Percentiles rank a stretch among this genome's conserved stretches.
Evolutionary conservation across 2,329 filamentous ascomycete genomes (phyloP).

Genomic region (Aspergillus cejpii): DNA sequence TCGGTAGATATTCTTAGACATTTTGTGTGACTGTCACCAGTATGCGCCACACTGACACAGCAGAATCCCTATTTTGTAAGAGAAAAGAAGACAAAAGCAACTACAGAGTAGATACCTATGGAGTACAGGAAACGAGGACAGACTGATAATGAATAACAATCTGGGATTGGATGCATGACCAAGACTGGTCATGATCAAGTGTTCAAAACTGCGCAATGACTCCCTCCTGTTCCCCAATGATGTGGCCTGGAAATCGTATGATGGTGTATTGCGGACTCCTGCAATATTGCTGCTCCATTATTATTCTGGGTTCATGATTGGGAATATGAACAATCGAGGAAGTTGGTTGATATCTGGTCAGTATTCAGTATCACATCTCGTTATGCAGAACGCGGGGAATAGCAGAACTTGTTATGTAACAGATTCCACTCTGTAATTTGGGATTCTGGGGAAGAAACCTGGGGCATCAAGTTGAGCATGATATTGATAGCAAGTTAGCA

Average conservation of each 20-base stretch:
- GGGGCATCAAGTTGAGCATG: neutral
- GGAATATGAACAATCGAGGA: neutral
- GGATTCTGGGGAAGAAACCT: constrained; percentile 4
- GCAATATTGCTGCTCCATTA: neutral
- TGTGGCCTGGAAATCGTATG: neutral
- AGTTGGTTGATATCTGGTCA: neutral
- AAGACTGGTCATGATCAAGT: neutral
- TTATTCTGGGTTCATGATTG: neutral
- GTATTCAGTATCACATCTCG: neutral
- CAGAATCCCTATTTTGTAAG: too few relatives aligned
- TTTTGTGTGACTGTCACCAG: too few relatives aligned
- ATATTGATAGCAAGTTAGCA: too few relatives aligned
- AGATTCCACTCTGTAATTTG: constrained; percentile 22
- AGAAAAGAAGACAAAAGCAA: too few relatives aligned
- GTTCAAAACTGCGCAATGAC: neutral
- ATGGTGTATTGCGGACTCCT: neutral
- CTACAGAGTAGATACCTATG: too few relatives aligned
- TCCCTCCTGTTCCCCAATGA: neutral
- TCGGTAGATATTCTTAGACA: too few relatives aligned
- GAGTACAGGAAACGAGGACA: too few relatives aligned
- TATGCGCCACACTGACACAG: too few relatives aligned
- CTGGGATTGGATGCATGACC: neutral
- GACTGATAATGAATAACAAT: too few relatives aligned
- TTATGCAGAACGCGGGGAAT: constrained; percentile 21
- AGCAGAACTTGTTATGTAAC: constrained; percentile 25